Evolutionary conservation across 495 filamentous ascomycete species (phyloP), one percentile per base, ranked within the genome.

Genomic region (Friedmanniomyces simplex): DNA sequence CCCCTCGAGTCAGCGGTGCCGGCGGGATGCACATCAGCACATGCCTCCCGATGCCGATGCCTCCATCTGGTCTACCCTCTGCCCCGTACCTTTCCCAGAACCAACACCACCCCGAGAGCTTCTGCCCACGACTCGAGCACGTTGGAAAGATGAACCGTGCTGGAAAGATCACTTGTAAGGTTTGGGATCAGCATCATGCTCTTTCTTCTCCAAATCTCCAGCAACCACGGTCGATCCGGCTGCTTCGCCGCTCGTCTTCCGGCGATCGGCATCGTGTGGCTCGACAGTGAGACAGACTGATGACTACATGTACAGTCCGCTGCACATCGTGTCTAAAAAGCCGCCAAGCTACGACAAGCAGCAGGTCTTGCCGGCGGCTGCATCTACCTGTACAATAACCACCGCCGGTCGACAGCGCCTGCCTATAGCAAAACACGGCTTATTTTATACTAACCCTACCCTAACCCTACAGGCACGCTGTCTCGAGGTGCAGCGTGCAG

Each of bases 131-230:
- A 32, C 28, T 32, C 10, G 28, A 32, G n/a, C n/a, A n/a, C n/a
- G n/a, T n/a, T n/a, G n/a, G n/a, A n/a, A n/a, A n/a, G n/a, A n/a
- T n/a, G n/a, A n/a, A 10, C 28, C 28, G 28, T 32, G 28, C 46
- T 24, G 46, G n/a, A n/a, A 49, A 28, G 46, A 49, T 49, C 46
- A 18, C 46, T 43, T 43, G 39, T 43, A 43, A 43, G 39, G 39
- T 43, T 43, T 16, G 39, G 14, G 39, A n/a, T 16, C 39, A 43
- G 18, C 39, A 43, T 20, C 39, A 6, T 13, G 14, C 5, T 3
- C 14, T 16, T 3, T n/a, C 39, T 43, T 43, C 39, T 16, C 39
- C 39, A 43, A 16, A 37, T 37, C 34, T n/a, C n/a, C n/a, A n/a
- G 10, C 28, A 32, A 32, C 28, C 28, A 32, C 28, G 10, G 28